Evolutionary conservation across 2,329 filamentous ascomycete genomes (phyloP), one percentile per base, ranked within the genome.

Genomic region (Akanthomyces uredinophilus): DNA sequence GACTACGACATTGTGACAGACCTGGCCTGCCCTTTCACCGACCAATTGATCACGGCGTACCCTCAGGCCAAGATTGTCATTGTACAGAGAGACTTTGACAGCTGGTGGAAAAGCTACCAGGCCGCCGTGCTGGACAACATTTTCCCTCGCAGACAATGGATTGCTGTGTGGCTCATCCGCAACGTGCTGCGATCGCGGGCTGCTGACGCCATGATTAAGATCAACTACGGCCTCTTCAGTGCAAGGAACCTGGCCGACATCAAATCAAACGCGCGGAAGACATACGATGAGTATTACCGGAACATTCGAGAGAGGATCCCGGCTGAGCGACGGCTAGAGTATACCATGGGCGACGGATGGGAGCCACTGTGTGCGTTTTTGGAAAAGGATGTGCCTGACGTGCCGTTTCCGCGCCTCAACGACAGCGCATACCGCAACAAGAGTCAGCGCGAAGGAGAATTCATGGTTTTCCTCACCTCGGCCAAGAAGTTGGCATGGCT

Each of bases 291-390:
- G 3, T 70, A 75, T 10, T 69, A 75, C 53, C 61, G 61, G 5
- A 60, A 64, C 16, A 62, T 75, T 1, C 63, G 68, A 10, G 66
- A 66, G 0, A 64, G 63, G 2, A 68, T 71, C 0, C 64, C 70
- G 0, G 13, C 27, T 0, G 67, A 68, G 0, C 64, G 61, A 37
- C 64, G 75, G 16, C 61, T 76, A 20, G 68, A 74, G 20, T 74
- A 66, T 22, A 64, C 67, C 13, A 53, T 73, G 4, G 58, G 61
- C 1, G 66, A 70, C 8, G 75, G 71, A 1, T 76, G 74, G 73
- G 67, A 63, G 27, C 71, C 75, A 1, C 51, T 77, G 10, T 76
- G 74, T 16, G 49, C 61, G 4, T 76, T 77, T 27, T 37, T 77
- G 13, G 72, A 69, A 0, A 74, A 72, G 64, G 27, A 70, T 0